A percentile compares a stretch with the other conserved stretches of the same genome.
Conservation (phyloP, 371 early-diverging fungal species). For the Homolaphlyctis polyrhiza region DNA sequence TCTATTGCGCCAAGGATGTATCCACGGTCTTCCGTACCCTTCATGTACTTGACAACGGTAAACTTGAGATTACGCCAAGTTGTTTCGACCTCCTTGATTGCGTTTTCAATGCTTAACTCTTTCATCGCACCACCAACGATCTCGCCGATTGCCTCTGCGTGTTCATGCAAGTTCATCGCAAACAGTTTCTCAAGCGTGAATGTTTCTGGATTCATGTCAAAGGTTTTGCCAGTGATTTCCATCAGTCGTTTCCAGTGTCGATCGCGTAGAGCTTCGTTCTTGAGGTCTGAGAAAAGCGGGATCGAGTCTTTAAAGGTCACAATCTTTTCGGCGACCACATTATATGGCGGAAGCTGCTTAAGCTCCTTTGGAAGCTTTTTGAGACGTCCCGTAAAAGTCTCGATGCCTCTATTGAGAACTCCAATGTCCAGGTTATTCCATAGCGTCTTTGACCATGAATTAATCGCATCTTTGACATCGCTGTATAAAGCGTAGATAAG, state of each 20-base stretch:
- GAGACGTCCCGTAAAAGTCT: conserved; percentile 35
- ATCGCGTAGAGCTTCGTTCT: conserved; percentile 53
- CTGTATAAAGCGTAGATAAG: conserved; percentile 47
- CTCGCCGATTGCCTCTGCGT: conserved; percentile 49
- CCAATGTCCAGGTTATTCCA: conserved; percentile 52
- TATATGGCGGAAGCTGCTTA: conserved; percentile 53
- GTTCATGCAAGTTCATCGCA: conserved; percentile 50
- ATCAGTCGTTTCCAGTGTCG: conserved; percentile 55
- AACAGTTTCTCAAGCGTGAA: conserved; percentile 54
- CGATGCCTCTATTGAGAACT: conserved; percentile 49
- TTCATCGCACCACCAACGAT: conserved; percentile 56
- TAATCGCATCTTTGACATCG: conserved; percentile 47
- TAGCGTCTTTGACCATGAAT: conserved; percentile 47
- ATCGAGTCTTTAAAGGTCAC: conserved; percentile 52
- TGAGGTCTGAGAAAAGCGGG: conserved; percentile 48
- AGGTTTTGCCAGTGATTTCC: conserved; percentile 51
- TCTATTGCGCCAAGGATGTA: conserved; percentile 52
- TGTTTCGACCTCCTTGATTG: conserved; percentile 48
- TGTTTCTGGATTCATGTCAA: conserved; percentile 55
- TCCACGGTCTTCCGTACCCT: conserved; percentile 53
- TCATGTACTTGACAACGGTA: conserved; percentile 51
- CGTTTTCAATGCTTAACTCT: conserved; percentile 57
- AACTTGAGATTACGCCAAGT: conserved; percentile 50
- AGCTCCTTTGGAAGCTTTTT: conserved; percentile 49
- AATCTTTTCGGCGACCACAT: conserved; percentile 54